Evolutionary conservation across 139 green algal species (phyloP).

Genomic region (Cymbomonas tetramitiformis): DNA sequence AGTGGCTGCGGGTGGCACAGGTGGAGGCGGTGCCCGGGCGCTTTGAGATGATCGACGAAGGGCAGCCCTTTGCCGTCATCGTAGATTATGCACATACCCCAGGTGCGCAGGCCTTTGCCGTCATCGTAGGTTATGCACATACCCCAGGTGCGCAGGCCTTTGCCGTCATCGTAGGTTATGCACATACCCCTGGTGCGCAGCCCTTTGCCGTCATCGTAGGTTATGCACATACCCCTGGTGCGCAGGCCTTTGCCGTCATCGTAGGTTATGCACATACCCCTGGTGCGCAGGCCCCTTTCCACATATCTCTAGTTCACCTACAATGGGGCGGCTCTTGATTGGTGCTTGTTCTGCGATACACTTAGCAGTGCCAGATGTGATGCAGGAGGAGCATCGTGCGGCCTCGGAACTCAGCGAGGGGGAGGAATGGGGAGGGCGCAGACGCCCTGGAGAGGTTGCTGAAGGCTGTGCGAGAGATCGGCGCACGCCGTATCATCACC

Average conservation of each 20-base stretch:
- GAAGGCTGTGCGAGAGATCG: conserved; percentile 39
- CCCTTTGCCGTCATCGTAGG: conserved; percentile 82
- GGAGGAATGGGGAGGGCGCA: no score
- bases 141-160: conserved; percentile 75
- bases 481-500: conserved; percentile 32
- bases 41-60: conserved; percentile 70
- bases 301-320: no score
- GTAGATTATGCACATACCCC: conserved; percentile 81
- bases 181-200: conserved; percentile 66
- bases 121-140: conserved; percentile 78
- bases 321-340: no score
- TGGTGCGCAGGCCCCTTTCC: no score
- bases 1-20: no score
- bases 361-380: no score
- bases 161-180: conserved; percentile 77
- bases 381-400: no score
- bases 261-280: conserved; percentile 80
- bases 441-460: conserved; percentile 45
- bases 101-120: conserved; percentile 70
- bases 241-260: conserved; percentile 71
- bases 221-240: conserved; percentile 61
- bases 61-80: conserved; percentile 74
- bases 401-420: no score
- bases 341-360: no score
- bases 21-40: conserved; percentile 56